These are phyloP conservation scores for Trichoderma afroharzianum DNA, from an alignment of 2,329 filamentous ascomycete genomes.

Conservation along the genomic window DNA sequence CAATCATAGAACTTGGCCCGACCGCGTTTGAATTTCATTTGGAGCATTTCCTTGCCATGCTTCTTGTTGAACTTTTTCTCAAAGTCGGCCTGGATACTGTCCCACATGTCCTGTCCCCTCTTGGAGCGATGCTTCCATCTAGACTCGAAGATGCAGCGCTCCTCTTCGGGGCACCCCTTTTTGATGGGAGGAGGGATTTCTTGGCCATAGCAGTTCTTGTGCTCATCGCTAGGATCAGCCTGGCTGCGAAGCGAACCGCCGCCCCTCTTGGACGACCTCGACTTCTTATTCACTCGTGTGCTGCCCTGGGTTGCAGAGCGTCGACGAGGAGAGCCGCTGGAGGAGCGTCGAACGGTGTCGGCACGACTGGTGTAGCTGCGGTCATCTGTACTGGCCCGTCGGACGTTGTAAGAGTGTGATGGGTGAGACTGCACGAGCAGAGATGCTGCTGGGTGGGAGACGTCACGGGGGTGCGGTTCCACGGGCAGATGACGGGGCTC, in stretches of 20 bases:
- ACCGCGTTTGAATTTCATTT: conserved; percentile 54
- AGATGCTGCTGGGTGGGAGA: conserved; percentile 15
- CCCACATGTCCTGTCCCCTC: conserved; percentile 58
- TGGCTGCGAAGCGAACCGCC: conserved; percentile 13
- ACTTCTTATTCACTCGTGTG: conserved; percentile 28
- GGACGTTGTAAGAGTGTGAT: conserved; percentile 21
- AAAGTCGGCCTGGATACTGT: conserved; percentile 47
- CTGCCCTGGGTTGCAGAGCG: conserved; percentile 22
- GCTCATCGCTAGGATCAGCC: conserved; percentile 28
- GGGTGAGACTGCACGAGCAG: conserved; percentile 26
- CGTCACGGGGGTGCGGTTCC: conserved; percentile 26
- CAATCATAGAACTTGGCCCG: conserved; percentile 48
- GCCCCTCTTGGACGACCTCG: conserved; percentile 16
- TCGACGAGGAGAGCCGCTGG: conserved; percentile 29
- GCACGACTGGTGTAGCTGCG: conserved; percentile 8
- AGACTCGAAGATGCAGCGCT: conserved; percentile 48
- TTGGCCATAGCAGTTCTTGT: conserved; percentile 34
- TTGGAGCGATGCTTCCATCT: conserved; percentile 42
- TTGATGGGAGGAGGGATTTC: conserved; percentile 40
- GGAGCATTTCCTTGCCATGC: conserved; percentile 47
- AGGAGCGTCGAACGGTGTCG: conserved; percentile 20
- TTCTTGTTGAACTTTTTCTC: conserved; percentile 32
- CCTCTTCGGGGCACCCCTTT: conserved; percentile 44
- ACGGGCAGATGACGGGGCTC: conserved; percentile 22
- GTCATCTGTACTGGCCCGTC: conserved; percentile 27